A percentile compares a stretch with the other conserved stretches of the same genome.
Conservation (phyloP, 768 basidiomycete species). For the Lentinula boryana region DNA sequence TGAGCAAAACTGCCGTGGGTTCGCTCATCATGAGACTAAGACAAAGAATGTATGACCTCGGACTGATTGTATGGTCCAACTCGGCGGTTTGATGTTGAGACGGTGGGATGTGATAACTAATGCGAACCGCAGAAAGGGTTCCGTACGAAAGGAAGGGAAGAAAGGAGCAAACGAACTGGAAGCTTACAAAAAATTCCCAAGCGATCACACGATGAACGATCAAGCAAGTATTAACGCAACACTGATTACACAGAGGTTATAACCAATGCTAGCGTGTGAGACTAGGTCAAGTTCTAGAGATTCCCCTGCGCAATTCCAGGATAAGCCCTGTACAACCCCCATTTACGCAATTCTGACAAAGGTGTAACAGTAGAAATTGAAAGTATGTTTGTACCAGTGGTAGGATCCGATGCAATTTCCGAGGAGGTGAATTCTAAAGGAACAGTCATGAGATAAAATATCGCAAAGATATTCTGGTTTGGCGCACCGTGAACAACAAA, state of each 20-base stretch:
- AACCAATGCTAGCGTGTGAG: no score
- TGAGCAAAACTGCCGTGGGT: slow-evolving; percentile 1
- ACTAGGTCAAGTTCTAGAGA: not conserved
- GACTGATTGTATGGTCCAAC: no score
- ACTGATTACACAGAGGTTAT: no score
- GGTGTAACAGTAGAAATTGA: slow-evolving; percentile 11
- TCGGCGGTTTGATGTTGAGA: no score
- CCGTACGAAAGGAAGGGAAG: no score
- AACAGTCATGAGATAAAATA: not conserved
- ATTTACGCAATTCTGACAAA: slow-evolving; percentile 24
- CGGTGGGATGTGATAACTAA: no score
- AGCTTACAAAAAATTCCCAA: not conserved
- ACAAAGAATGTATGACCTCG: no score
- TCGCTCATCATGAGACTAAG: not conserved
- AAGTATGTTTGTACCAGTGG: slow-evolving; percentile 5
- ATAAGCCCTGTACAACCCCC: slow-evolving; percentile 43
- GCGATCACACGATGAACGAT: not conserved
- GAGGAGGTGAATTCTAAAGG: slow-evolving; percentile 15
- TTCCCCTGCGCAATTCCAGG: slow-evolving; percentile 36
- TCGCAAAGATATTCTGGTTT: not conserved
- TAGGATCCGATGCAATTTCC: slow-evolving; percentile 13
- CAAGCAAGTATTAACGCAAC: no score
- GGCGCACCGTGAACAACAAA: slow-evolving; percentile 33
- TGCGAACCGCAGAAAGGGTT: no score
- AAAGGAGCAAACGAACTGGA: not conserved